A percentile compares a stretch with the other conserved stretches of the same genome.
phyloP scores from a whole-genome alignment of 2,329 filamentous ascomycete genomes.

The Calonectria montana region DNA sequence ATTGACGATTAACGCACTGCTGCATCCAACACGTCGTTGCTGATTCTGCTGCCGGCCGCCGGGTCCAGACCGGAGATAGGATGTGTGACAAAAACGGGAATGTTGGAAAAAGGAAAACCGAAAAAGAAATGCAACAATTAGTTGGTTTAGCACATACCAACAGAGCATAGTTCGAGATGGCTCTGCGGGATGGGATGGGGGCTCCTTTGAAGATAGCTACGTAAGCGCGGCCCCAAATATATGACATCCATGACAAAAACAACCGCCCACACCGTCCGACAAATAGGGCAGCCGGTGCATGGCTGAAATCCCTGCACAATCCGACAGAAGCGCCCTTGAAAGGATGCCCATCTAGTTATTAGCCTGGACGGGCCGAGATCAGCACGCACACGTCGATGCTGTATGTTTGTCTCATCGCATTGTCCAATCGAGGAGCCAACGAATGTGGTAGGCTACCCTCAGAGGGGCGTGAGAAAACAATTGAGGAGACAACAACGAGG shows the following conservation, averaged over 20 bases:
- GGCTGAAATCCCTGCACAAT: slow-evolving; percentile 6
- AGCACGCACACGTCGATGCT: background rate
- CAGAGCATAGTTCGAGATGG: background rate
- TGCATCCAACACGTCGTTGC: slow-evolving; percentile 23
- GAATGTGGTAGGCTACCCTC: background rate
- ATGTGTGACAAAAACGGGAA: background rate
- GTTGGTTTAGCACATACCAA: background rate
- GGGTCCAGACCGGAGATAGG: slow-evolving; percentile 13
- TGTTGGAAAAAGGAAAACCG: background rate
- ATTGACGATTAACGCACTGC: slow-evolving; percentile 21
- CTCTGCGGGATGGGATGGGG: background rate
- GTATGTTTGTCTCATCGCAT: background rate
- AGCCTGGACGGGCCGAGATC: slow-evolving; percentile 12
- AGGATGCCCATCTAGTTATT: slow-evolving; percentile 6
- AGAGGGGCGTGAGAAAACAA: slow-evolving; percentile 16
- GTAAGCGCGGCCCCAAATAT: background rate
- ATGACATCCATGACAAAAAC: background rate
- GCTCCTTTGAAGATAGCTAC: slow-evolving; percentile 2
- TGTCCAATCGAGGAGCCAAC: background rate
- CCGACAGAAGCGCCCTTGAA: slow-evolving; percentile 9
- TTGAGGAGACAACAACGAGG: slow-evolving; percentile 18
- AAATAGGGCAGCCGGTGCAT: background rate
- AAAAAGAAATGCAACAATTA: background rate
- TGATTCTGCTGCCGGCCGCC: slow-evolving; percentile 23
- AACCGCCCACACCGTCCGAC: background rate